phyloP scores from a whole-genome alignment of 2,329 filamentous ascomycete species.

The Cercospora citrullina region DNA sequence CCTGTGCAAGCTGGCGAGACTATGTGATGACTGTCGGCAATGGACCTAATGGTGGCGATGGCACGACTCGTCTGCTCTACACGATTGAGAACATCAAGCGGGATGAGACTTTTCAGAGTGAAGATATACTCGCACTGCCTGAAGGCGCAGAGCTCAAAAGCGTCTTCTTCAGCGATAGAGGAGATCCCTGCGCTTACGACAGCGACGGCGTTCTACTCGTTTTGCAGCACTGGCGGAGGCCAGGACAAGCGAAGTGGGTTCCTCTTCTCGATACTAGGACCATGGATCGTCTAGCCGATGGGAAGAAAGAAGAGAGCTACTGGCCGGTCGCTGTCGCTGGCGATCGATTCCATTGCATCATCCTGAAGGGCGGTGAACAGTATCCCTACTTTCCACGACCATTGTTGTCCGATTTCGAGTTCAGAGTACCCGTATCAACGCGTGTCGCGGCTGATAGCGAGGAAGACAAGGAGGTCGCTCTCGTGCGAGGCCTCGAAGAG shows the following conservation, averaged over 20 bases:
- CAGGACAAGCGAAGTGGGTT: conserved; percentile 84
- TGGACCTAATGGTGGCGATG: conserved; percentile 77
- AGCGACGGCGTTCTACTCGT: conserved; percentile 85
- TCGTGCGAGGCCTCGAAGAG: conserved; percentile 70
- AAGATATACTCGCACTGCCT: conserved; percentile 84
- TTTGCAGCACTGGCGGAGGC: conserved; percentile 84
- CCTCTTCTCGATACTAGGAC: conserved; percentile 87
- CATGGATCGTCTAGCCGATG: conserved; percentile 76
- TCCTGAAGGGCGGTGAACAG: conserved; percentile 90
- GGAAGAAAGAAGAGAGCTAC: conserved; percentile 85
- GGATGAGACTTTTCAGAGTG: conserved; percentile 90
- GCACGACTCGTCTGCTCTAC: conserved; percentile 76
- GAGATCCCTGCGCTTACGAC: conserved; percentile 97
- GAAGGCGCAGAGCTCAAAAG: conserved; percentile 71
- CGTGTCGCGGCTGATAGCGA: conserved; percentile 47
- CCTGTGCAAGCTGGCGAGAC: conserved; percentile 90
- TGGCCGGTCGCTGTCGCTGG: conserved; percentile 94
- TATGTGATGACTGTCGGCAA: conserved; percentile 97
- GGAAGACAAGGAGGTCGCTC: conserved; percentile 43
- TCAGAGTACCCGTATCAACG: conserved; percentile 74
- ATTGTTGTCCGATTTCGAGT: conserved; percentile 88
- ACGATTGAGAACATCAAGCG: conserved; percentile 93
- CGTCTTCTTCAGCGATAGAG: conserved; percentile 88
- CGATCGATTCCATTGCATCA: conserved; percentile 95
- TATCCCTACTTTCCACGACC: conserved; percentile 92